A percentile compares a stretch with the other conserved stretches of the same genome.
Evolutionary conservation across 2,329 filamentous ascomycete species (phyloP).

Genomic region (Neocucurbitaria cava): DNA sequence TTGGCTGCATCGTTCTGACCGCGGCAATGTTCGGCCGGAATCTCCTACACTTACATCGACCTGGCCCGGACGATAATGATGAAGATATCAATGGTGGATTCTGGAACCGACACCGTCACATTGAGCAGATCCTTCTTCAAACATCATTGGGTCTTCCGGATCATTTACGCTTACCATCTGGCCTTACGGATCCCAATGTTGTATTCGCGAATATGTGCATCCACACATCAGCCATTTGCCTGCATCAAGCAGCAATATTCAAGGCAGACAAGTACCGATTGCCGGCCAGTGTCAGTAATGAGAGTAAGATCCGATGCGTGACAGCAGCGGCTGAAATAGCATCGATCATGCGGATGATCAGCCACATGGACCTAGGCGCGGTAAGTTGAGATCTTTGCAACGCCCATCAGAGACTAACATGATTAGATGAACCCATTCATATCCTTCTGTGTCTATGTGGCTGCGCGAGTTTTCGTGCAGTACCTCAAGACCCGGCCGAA

Average conservation of each 20-base stretch:
- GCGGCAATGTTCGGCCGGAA: conserved; percentile 92
- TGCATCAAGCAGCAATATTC: conserved; percentile 98
- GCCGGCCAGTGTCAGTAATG: conserved; percentile 76
- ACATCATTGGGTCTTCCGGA: conserved; percentile 83
- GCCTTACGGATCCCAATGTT: conserved; percentile 79
- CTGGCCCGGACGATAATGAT: conserved; percentile 80
- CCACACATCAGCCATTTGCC: conserved; percentile 92
- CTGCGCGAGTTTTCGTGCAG: conserved; percentile 92
- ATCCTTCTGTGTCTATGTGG: conserved; percentile 95
- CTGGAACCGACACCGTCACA: conserved; percentile 88
- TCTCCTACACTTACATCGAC: conserved; percentile 87
- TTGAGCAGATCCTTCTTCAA: conserved; percentile 91
- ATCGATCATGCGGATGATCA: conserved; percentile 93
- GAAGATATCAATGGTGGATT: conserved; percentile 91
- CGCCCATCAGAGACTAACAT: conserved; percentile 12
- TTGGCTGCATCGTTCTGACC: conserved; percentile 82
- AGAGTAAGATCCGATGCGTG: conserved; percentile 92
- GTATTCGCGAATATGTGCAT: conserved; percentile 97
- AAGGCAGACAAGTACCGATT: conserved; percentile 91
- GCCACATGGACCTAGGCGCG: conserved; percentile 81
- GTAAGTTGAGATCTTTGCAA: conserved; percentile 61
- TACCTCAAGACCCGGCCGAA: conserved; percentile 94
- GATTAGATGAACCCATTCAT: conserved; percentile 91
- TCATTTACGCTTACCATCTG: conserved; percentile 78
- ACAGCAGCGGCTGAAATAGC: conserved; percentile 93